Evolutionary conservation across 1,139 yeast species (phyloP).

Genomic region (Hyphopichia burtonii): DNA sequence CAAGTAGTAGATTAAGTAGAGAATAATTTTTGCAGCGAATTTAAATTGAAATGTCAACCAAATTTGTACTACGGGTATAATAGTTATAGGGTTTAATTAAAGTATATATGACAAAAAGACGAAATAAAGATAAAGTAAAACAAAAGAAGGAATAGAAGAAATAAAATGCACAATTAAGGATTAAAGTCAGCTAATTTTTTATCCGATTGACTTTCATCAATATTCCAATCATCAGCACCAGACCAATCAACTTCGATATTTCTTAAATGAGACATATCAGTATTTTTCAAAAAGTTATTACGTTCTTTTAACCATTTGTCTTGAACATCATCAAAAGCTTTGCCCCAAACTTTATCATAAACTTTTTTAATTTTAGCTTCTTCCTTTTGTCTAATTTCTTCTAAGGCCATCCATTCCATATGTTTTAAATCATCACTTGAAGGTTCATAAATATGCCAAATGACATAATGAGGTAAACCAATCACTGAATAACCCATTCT

Average conservation of each 20-base stretch:
- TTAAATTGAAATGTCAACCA: too few species aligned
- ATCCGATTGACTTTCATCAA: conserved; percentile 26
- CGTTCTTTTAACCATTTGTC: conserved; percentile 69
- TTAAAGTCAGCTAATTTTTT: conserved; percentile 44
- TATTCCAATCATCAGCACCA: conserved; percentile 52
- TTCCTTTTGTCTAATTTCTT: conserved; percentile 71
- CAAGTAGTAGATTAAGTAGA: too few species aligned
- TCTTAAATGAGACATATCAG: conserved; percentile 56
- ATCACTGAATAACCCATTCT: conserved; percentile 79
- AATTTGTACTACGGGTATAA: too few species aligned
- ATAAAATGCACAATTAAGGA: conserved; percentile 20
- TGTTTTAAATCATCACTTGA: conserved; percentile 83
- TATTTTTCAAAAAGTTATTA: conserved; percentile 65
- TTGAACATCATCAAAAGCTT: conserved; percentile 74
- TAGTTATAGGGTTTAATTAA: too few species aligned
- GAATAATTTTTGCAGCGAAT: too few species aligned
- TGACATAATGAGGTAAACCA: conserved; percentile 86
- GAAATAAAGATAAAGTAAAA: not conserved
- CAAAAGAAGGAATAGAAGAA: not conserved
- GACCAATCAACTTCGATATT: conserved; percentile 65
- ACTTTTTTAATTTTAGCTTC: conserved; percentile 66
- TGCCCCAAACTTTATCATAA: conserved; percentile 72
- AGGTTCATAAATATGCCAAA: conserved; percentile 93
- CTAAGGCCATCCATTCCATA: conserved; percentile 97
- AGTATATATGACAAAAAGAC: not conserved